These are phyloP conservation scores for Prunus mongolica DNA, from an alignment of 306 rosid species.

Conservation along the genomic window DNA sequence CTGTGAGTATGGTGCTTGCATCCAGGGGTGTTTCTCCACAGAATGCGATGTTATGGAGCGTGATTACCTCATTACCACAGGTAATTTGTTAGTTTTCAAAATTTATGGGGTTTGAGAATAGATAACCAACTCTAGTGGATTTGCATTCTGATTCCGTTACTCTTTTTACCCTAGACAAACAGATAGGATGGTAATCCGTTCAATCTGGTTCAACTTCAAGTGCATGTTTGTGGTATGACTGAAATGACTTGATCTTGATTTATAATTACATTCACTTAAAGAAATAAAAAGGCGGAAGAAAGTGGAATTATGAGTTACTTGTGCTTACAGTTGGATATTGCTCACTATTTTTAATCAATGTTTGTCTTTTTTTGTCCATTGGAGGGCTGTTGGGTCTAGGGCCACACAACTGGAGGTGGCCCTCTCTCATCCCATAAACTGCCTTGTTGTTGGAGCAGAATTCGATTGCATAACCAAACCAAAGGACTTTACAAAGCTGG, in stretches of 20 bases:
- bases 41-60: slow-evolving; percentile 98
- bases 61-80: slow-evolving; percentile 98
- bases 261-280: neutral
- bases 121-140: neutral
- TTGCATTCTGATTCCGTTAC: neutral
- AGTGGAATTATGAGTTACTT: neutral
- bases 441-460: neutral
- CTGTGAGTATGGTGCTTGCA: slow-evolving; percentile 97
- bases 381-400: neutral
- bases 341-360: neutral
- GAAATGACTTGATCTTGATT: neutral
- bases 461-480: no score
- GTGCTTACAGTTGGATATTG: neutral
- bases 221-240: neutral
- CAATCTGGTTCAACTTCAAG: neutral
- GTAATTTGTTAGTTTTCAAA: slow-evolving; percentile 32
- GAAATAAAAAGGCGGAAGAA: neutral
- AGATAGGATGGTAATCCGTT: neutral
- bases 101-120: neutral
- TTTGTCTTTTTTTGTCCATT: neutral
- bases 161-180: neutral
- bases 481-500: neutral
- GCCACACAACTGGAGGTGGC: neutral
- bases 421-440: neutral
- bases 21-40: slow-evolving; percentile 98